Evolutionary conservation across 768 basidiomycete genomes (phyloP), one percentile per base, ranked within the genome.

Genomic region (Gloeophyllum trabeum): DNA sequence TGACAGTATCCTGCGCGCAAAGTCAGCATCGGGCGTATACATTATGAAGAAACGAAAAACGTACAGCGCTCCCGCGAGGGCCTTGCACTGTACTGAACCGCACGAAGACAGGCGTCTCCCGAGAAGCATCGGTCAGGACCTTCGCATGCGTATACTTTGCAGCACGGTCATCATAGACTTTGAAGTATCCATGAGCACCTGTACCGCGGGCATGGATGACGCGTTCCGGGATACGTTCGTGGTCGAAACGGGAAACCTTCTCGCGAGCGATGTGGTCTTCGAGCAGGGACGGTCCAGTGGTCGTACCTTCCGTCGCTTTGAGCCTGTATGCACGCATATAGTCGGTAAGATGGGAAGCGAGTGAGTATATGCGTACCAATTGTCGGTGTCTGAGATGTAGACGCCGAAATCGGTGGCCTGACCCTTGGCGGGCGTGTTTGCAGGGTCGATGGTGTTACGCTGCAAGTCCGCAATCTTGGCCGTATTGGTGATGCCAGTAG

Each of bases 11-110:
- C 72, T 79, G 39, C 21, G 40, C 18, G 39, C 14, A 20, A 44
- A 18, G 37, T 20, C 25, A 30, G 28, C 28, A 30, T 16, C 28
- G 16, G n/a, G 7, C 35, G 13, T 6, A 39, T 5, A 24, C n/a
- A 4, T 12, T 10, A 14, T 32, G 37, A 22, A 32, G 39, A 3
- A 16, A 41, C 24, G 34, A 38, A 19, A n/a, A 13, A 61, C 75
- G 48, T 51, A 89, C 88, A 2, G 89, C 83, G 47, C 79, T 83
- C n/a, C 88, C 91, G 42, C 74, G 68, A 1, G 80, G 72, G 1
- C 89, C 88, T 47, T 80, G 76, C 0, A 93, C 91, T 0, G 90
- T 93, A 43, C 79, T 82, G 66, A 93, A 92, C 24, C 91, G 77
- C 22, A 84, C 68, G 54, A 91, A 92, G 4, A 76, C 71, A 1